Conservation (phyloP, 345 rosid genomes). For the Syzygium aqueum region DNA sequence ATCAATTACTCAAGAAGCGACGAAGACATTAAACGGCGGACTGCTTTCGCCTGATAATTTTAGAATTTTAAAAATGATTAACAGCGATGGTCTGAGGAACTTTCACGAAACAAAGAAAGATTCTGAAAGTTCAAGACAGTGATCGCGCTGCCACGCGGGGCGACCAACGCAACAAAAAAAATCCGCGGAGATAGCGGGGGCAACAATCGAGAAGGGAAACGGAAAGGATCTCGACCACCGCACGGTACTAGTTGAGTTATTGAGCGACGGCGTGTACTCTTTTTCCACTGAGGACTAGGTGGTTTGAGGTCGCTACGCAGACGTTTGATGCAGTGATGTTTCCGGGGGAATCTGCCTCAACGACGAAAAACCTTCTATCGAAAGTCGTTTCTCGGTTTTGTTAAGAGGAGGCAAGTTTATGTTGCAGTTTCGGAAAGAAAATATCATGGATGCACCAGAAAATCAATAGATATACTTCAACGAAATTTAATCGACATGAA, state of each 20-base stretch:
- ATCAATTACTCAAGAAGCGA: not conserved
- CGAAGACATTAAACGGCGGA: rapidly evolving
- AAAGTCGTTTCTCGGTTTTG: not conserved
- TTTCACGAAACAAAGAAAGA: not conserved
- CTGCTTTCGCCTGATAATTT: not conserved
- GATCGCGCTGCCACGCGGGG: too few species aligned
- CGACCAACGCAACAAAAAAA: not conserved
- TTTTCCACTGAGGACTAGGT: not conserved
- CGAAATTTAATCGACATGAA: not conserved
- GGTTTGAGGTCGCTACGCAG: not conserved
- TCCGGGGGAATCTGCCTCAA: not conserved
- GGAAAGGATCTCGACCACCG: not conserved
- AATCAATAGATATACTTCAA: not conserved
- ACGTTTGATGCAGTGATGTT: not conserved
- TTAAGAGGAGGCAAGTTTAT: not conserved
- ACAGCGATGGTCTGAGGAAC: rapidly evolving
- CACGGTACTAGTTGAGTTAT: not conserved
- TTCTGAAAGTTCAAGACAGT: not conserved
- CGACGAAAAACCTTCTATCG: not conserved
- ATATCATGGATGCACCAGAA: not conserved
- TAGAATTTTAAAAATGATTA: not conserved
- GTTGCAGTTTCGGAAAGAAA: too few species aligned
- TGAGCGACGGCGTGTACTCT: not conserved
- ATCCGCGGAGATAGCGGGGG: not conserved
- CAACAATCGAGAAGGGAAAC: not conserved